These are phyloP conservation scores for Pyrus betulifolia DNA, from an alignment of 306 rosid genomes.

Conservation along the genomic window DNA sequence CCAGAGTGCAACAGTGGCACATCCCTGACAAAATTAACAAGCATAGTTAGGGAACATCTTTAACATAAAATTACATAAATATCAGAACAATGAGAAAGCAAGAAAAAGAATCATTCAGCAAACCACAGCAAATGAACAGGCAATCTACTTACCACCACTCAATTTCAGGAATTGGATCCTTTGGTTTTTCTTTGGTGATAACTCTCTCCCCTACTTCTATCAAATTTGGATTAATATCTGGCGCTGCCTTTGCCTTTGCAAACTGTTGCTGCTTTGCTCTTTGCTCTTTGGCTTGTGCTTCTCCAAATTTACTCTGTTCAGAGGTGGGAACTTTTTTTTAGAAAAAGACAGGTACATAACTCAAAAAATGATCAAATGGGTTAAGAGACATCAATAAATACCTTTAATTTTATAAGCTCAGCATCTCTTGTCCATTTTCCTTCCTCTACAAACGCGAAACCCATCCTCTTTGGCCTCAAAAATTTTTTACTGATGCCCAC, in stretches of 20 bases:
- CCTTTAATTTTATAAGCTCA: conserved; percentile 78
- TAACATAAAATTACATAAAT: not conserved
- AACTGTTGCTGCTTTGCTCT: conserved; percentile 86
- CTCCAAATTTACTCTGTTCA: conserved; percentile 85
- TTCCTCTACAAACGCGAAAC: conserved; percentile 81
- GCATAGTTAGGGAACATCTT: conserved; percentile 3
- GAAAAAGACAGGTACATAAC: not conserved
- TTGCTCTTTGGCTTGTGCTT: conserved; percentile 97
- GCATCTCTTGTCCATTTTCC: conserved; percentile 97
- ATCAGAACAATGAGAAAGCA: not conserved
- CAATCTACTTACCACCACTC: conserved; percentile 89
- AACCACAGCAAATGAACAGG: not conserved
- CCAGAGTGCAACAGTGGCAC: conserved; percentile 55
- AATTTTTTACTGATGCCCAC: conserved; percentile 83
- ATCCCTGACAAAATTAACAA: conserved; percentile 49
- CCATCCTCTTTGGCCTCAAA: conserved; percentile 80
- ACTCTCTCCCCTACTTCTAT: conserved; percentile 87
- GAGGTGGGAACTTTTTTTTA: not conserved
- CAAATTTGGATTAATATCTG: conserved; percentile 90
- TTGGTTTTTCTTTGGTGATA: conserved; percentile 66
- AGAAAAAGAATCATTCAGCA: not conserved
- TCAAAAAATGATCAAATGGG: not conserved
- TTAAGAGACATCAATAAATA: conserved; percentile 6
- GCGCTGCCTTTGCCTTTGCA: conserved; percentile 95
- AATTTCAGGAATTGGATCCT: conserved; percentile 80